A percentile compares a stretch with the other conserved stretches of the same genome.
Evolutionary conservation across 768 basidiomycete species (phyloP).

Genomic region (Tulasnella sp.): DNA sequence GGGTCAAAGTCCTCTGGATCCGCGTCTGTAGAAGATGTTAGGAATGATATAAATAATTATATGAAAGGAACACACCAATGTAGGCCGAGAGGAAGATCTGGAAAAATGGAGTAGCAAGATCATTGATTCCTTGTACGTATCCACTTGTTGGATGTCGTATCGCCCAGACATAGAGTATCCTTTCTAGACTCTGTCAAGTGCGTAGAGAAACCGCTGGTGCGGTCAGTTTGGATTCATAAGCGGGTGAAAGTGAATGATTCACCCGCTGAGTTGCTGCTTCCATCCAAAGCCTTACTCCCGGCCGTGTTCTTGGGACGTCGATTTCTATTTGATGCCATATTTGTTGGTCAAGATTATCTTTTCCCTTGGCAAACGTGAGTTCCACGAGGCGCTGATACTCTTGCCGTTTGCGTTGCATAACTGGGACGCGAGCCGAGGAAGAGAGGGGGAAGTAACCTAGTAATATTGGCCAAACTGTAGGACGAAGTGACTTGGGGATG

Average conservation of each 20-base stretch:
- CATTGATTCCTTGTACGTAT: constrained; percentile 98
- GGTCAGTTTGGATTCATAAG: neutral
- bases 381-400: constrained; percentile 87
- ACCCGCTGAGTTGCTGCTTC: constrained; percentile 80
- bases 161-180: constrained; percentile 97
- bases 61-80: constrained; percentile 47
- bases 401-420: constrained; percentile 76
- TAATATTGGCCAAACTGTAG: constrained; percentile 87
- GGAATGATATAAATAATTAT: constrained; percentile 2
- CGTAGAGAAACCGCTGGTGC: too few species aligned
- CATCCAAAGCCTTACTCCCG: constrained; percentile 87
- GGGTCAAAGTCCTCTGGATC: constrained; percentile 87
- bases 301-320: constrained; percentile 90
- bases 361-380: constrained; percentile 76
- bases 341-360: constrained; percentile 79
- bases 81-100: constrained; percentile 94
- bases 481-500: constrained; percentile 74
- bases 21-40: constrained; percentile 44
- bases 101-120: constrained; percentile 94
- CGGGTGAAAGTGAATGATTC: constrained; percentile 22
- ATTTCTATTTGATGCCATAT: constrained; percentile 99
- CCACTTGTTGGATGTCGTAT: constrained; percentile 97
- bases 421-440: constrained; percentile 53
- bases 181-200: constrained; percentile 61
- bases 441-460: constrained; percentile 89